Percentiles rank a stretch among this genome's conserved stretches.
These are phyloP conservation scores for Deuterostichococcus epilithicus DNA, from an alignment of 139 green algal species.

Conservation along the genomic window DNA sequence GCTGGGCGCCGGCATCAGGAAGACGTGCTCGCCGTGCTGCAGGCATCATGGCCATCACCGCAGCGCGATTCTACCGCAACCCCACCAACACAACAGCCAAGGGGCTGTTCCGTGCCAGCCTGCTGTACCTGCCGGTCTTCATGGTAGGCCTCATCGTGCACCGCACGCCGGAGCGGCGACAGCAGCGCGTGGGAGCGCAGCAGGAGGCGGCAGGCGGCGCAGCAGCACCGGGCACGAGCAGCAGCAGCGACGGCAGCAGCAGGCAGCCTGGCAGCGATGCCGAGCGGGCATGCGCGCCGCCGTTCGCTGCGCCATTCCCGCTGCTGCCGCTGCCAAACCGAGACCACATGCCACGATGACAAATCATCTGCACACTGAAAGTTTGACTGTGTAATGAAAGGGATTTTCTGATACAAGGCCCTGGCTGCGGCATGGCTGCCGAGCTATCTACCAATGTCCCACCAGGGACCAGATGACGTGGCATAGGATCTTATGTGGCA, in stretches of 20 bases:
- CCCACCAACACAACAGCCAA: slow-evolving; percentile 59
- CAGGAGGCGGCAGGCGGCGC: not conserved
- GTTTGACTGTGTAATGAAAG: too few species aligned
- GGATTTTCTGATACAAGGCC: too few species aligned
- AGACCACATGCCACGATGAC: too few species aligned
- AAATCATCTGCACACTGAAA: too few species aligned
- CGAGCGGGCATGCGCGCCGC: not conserved
- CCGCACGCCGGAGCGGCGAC: slow-evolving; percentile 45
- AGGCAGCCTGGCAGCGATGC: not conserved
- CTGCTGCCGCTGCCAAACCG: not conserved
- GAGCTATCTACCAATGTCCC: too few species aligned
- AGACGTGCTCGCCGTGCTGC: slow-evolving; percentile 48
- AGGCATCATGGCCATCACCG: slow-evolving; percentile 53
- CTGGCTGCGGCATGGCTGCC: too few species aligned
- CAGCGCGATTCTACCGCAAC: slow-evolving; percentile 66
- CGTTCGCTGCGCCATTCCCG: not conserved
- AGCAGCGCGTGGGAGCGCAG: slow-evolving; percentile 26
- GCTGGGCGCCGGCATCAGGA: too few species aligned
- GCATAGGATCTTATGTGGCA: not conserved
- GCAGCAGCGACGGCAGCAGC: not conserved
- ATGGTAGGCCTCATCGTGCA: slow-evolving; percentile 81
- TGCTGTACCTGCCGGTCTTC: slow-evolving; percentile 90
- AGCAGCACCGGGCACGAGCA: not conserved
- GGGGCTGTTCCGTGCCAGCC: slow-evolving; percentile 77
- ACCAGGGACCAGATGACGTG: too few species aligned